Evolutionary conservation across 306 rosid genomes (phyloP).

Genomic region (Prunus mongolica): DNA sequence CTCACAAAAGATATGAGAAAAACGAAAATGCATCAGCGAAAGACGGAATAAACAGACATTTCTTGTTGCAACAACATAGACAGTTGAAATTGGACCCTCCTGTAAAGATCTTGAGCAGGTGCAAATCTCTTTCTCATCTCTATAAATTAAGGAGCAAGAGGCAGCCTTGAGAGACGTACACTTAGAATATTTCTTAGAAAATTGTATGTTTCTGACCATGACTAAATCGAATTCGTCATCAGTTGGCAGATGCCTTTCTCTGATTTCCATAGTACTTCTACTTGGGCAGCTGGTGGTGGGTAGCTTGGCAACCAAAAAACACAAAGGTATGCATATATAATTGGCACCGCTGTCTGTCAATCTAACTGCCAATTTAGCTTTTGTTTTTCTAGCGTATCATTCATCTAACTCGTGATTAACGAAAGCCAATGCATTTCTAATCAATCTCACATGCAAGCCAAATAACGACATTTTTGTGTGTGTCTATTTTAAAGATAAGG

Average conservation of each 20-base stretch:
- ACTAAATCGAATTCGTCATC: neutral
- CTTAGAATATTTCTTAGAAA: neutral
- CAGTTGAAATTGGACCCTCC: neutral
- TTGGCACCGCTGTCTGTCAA: too few species aligned
- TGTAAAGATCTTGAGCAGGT: neutral
- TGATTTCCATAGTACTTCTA: neutral
- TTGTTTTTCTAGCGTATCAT: too few species aligned
- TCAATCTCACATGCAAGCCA: too few species aligned
- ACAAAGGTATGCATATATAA: neutral
- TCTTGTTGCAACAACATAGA: too few species aligned
- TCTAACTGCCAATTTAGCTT: too few species aligned
- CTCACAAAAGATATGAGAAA: too few species aligned
- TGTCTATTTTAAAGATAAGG: neutral
- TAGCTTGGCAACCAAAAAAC: neutral
- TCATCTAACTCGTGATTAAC: too few species aligned
- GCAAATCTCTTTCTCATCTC: neutral
- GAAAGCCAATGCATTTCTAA: too few species aligned
- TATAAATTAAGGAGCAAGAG: neutral
- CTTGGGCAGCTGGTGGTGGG: neutral
- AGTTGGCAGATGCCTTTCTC: neutral
- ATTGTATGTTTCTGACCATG: neutral
- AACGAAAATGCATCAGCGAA: too few species aligned
- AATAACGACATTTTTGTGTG: too few species aligned
- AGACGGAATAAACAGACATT: too few species aligned
- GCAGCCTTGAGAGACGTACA: neutral